These are phyloP conservation scores for Saccharomycopsis hybrid DNA, from an alignment of 1,139 yeast genomes.

Conservation along the genomic window DNA sequence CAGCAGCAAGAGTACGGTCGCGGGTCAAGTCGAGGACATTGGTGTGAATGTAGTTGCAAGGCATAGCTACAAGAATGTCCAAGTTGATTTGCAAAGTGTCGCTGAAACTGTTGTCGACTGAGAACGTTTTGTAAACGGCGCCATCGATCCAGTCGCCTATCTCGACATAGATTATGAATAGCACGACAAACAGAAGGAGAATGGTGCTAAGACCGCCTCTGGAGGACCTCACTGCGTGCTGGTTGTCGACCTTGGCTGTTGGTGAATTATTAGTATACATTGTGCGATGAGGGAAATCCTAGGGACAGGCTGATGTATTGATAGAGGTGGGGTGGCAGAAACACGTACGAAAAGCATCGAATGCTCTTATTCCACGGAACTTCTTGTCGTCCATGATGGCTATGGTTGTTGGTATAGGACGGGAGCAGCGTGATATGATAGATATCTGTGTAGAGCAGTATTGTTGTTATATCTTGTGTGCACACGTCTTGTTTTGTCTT, in stretches of 20 bases:
- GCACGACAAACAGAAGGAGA: conserved; percentile 49
- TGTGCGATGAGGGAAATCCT: too few species aligned
- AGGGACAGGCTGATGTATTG: too few species aligned
- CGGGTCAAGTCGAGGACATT: conserved; percentile 72
- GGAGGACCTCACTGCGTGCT: conserved; percentile 66
- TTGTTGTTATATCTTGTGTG: background rate
- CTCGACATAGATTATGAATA: conserved; percentile 79
- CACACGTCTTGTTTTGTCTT: too few species aligned
- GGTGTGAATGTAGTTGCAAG: conserved; percentile 70
- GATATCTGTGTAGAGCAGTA: background rate
- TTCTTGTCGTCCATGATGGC: conserved; percentile 3
- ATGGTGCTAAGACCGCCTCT: conserved; percentile 78
- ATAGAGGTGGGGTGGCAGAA: too few species aligned
- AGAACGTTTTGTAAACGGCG: conserved; percentile 67
- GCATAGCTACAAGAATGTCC: conserved; percentile 78
- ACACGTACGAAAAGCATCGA: conserved; percentile 65
- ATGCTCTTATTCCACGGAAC: conserved; percentile 42
- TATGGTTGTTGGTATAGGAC: background rate
- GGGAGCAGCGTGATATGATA: background rate
- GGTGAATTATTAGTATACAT: background rate
- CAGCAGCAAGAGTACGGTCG: conserved; percentile 74
- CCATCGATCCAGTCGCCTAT: conserved; percentile 85
- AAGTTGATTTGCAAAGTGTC: conserved; percentile 63
- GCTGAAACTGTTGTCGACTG: conserved; percentile 59
- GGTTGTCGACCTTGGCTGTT: conserved; percentile 63